These are phyloP conservation scores for Striga hermonthica DNA, from an alignment of 305 asterid species.

Conservation along the genomic window DNA sequence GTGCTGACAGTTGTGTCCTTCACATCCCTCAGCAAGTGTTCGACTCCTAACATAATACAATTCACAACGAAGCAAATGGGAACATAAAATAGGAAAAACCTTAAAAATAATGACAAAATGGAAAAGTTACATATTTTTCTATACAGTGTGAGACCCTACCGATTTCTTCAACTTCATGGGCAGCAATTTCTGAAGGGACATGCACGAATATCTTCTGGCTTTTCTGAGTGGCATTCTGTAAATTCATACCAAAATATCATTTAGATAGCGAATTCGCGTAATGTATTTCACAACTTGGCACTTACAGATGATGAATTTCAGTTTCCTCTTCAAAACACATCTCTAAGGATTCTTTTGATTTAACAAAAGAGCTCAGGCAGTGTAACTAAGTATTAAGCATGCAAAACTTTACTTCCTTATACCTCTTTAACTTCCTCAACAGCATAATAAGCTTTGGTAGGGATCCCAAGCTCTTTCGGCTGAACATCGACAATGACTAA, in stretches of 20 bases:
- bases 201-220: slow-evolving; percentile 97
- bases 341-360: neutral
- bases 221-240: slow-evolving; percentile 97
- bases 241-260: slow-evolving; percentile 30
- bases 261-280: no score
- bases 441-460: slow-evolving; percentile 88
- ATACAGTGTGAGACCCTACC: slow-evolving; percentile 41
- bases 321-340: no score
- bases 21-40: slow-evolving; percentile 92
- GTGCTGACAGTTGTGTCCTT: slow-evolving; percentile 96
- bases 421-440: slow-evolving; percentile 98
- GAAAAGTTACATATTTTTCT: neutral
- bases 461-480: slow-evolving; percentile 84
- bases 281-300: no score
- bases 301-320: no score
- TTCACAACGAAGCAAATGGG: no score
- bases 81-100: no score
- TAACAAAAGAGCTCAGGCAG: neutral
- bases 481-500: slow-evolving; percentile 87
- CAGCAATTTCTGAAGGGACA: slow-evolving; percentile 91
- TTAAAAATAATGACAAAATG: slow-evolving; percentile 2
- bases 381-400: neutral
- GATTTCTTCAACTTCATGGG: slow-evolving; percentile 98
- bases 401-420: slow-evolving; percentile 1
- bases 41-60: slow-evolving; percentile 62